These are phyloP conservation scores for Daldinia vernicosa DNA, from an alignment of 495 filamentous ascomycete genomes.

Conservation along the genomic window DNA sequence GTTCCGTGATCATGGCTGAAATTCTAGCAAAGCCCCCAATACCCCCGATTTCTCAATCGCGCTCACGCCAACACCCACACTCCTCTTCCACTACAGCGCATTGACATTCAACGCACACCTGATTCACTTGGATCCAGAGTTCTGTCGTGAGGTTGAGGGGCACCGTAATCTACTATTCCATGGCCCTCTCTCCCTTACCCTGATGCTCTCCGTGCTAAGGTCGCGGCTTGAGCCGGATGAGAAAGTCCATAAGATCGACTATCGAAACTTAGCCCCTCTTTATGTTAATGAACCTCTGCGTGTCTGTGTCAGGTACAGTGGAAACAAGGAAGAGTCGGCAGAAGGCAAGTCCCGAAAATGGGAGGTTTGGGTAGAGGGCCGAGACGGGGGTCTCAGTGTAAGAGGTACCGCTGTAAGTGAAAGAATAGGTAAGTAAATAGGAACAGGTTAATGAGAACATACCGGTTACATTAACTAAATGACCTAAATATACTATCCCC, in stretches of 20 bases:
- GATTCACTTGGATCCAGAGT: constrained; percentile 82
- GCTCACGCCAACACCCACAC: constrained; percentile 67
- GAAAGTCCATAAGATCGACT: constrained; percentile 63
- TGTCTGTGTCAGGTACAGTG: constrained; percentile 58
- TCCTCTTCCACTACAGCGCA: constrained; percentile 86
- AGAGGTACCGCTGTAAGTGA: constrained; percentile 55
- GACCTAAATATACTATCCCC: background rate
- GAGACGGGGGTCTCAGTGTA: constrained; percentile 68
- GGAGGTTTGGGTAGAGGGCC: constrained; percentile 75
- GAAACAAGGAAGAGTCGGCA: background rate
- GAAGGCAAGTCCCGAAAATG: constrained; percentile 44
- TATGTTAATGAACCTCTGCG: constrained; percentile 73
- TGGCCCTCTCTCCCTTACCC: constrained; percentile 79
- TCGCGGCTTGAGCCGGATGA: constrained; percentile 52
- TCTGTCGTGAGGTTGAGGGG: constrained; percentile 75
- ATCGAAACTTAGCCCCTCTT: constrained; percentile 83
- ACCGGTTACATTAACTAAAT: background rate
- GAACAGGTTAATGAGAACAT: background rate
- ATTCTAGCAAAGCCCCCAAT: constrained; percentile 35
- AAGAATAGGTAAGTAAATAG: background rate
- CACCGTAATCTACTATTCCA: constrained; percentile 81
- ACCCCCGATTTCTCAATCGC: constrained; percentile 66
- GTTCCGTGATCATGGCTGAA: constrained; percentile 35
- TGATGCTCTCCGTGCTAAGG: constrained; percentile 73
- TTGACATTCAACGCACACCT: constrained; percentile 86